Evolutionary conservation across 164 flowering plant genomes (phyloP).

Genomic region (Brasenia schreberi): DNA sequence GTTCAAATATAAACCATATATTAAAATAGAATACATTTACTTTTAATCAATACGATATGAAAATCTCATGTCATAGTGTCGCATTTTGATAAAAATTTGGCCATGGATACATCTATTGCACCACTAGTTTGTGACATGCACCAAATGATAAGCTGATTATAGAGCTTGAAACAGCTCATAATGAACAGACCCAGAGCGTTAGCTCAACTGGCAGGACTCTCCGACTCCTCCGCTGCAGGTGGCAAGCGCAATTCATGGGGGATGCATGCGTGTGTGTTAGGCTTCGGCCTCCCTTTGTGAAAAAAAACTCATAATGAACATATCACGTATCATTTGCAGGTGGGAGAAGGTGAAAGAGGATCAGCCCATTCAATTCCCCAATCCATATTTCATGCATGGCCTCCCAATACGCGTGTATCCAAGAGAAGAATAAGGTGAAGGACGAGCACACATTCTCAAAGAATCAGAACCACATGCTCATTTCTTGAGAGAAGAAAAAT

Average conservation of each 20-base stretch:
- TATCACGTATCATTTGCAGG: background rate
- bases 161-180: background rate
- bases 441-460: too few species aligned
- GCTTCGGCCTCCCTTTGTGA: background rate
- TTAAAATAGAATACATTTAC: too few species aligned
- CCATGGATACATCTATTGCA: too few species aligned
- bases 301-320: background rate
- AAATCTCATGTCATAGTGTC: too few species aligned
- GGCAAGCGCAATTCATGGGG: background rate
- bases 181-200: background rate
- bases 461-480: too few species aligned
- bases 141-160: too few species aligned
- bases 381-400: background rate
- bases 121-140: too few species aligned
- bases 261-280: too few species aligned
- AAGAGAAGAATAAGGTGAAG: background rate
- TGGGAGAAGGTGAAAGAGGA: conserved; percentile 2
- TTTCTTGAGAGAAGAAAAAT: too few species aligned
- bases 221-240: background rate
- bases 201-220: background rate
- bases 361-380: background rate
- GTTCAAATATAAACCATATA: too few species aligned
- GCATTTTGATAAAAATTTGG: too few species aligned
- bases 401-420: background rate
- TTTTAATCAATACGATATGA: too few species aligned